Base-by-base conservation (phyloP, 208 protist species). In the Blechomonas ayalai region DNA sequence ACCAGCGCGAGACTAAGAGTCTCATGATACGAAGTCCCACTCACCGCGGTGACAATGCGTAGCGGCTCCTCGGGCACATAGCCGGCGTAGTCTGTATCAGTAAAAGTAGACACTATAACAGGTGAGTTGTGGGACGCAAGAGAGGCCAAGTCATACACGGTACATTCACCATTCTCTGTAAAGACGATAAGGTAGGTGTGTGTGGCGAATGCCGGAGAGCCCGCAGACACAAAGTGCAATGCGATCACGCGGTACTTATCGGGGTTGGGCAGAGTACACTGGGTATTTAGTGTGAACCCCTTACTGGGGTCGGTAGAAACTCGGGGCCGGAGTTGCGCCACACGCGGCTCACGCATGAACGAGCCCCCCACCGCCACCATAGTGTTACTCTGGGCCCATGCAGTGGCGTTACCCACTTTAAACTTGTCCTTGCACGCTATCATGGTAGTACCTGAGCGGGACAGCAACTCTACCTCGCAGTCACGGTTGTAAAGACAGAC, bases 291-390 rank as follows among this genome's bases (percentile, higher is more conserved):
- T 13, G 13, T 22, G 10, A 58, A 52, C 31, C 16, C 44, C 42
- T 52, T 40, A 9, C 25, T 36, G n/a, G n/a, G n/a, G n/a, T n/a
- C n/a, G n/a, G n/a, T n/a, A 10, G 33, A 40, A 6, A 48, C 50
- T 8, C 59, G 48, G 32, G 61, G 63, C 45, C 47, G 41, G 20
- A 85, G 33, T 22, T 62, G 59, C 13, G 73, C 62, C 16, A 90
- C 56, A 2, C 81, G 72, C 19, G 69, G 65, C 53, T 82, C 75
- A 12, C 64, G 73, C 39, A 90, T 54, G 48, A 90, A 90, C n/a
- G 75, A 80, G 25, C 81, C 81, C 9, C 52, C 81, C 18, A 82
- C 62, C n/a, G 73, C 72, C 13, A 90, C 38, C 24, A 46, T 48
- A 22, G 59, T 61, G 36, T 67, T 54, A 2, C 35, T 29, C 24